phyloP scores from a whole-genome alignment of 768 basidiomycete species.

The Lactarius vividus region DNA sequence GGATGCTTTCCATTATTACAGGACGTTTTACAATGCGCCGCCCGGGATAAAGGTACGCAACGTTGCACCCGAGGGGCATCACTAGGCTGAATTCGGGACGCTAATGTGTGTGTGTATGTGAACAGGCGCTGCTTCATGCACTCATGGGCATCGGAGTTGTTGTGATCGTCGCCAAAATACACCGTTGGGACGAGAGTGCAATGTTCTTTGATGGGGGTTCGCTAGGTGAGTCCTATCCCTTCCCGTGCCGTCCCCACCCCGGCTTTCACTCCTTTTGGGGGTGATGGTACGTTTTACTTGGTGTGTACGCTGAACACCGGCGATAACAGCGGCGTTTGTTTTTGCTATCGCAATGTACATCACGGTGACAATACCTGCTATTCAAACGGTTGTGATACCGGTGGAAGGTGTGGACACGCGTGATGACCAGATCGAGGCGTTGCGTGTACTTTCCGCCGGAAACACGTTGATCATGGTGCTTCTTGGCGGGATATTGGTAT shows the following conservation, averaged over 20 bases:
- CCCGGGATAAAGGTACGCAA: constrained; percentile 84
- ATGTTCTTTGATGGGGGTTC: constrained; percentile 93
- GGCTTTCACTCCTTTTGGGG: neutral
- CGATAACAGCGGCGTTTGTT: constrained; percentile 60
- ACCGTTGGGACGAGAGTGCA: constrained; percentile 89
- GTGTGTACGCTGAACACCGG: neutral
- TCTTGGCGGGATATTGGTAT: constrained; percentile 58
- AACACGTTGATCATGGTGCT: constrained; percentile 79
- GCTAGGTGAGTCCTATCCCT: constrained; percentile 54
- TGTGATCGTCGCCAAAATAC: constrained; percentile 73
- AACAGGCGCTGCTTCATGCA: constrained; percentile 81
- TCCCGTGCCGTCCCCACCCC: neutral
- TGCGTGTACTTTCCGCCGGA: constrained; percentile 80
- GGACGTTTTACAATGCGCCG: constrained; percentile 89
- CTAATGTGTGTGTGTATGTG: constrained; percentile 1
- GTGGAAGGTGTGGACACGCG: constrained; percentile 50
- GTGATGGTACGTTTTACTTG: neutral
- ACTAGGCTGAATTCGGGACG: neutral
- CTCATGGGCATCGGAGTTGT: constrained; percentile 76
- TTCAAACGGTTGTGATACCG: constrained; percentile 73
- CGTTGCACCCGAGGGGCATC: constrained; percentile 5
- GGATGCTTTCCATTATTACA: constrained; percentile 88
- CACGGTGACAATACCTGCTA: constrained; percentile 72
- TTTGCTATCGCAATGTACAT: constrained; percentile 79
- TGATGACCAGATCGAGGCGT: constrained; percentile 69